Evolutionary conservation across 2,329 filamentous ascomycete genomes (phyloP).

Genomic region (Leptographium radiaticola): DNA sequence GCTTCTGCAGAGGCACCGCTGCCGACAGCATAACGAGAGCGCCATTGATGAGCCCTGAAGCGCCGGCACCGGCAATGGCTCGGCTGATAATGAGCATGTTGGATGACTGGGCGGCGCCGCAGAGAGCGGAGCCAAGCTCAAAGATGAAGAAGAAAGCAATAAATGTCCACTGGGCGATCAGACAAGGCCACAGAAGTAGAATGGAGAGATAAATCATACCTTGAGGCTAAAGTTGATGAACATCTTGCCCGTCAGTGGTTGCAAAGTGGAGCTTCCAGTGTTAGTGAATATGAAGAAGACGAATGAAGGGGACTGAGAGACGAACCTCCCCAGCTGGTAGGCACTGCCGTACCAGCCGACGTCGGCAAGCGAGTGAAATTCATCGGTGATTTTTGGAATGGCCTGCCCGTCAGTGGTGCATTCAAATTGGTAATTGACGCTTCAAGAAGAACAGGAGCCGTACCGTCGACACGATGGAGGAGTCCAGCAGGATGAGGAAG

Average conservation of each 20-base stretch:
- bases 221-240: conserved; percentile 30
- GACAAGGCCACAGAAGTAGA: background rate
- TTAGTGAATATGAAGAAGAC: background rate
- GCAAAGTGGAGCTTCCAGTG: conserved; percentile 28
- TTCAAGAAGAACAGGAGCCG: background rate
- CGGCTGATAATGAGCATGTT: conserved; percentile 41
- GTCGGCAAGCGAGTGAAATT: conserved; percentile 10
- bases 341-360: conserved; percentile 13
- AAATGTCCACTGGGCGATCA: conserved; percentile 21
- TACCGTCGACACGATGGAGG: conserved; percentile 11
- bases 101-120: conserved; percentile 32
- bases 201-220: conserved; percentile 12
- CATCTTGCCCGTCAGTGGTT: conserved; percentile 38
- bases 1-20: conserved; percentile 24
- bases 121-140: conserved; percentile 42
- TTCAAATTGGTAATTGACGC: too few relatives aligned
- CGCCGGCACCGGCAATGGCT: conserved; percentile 38
- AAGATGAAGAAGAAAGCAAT: conserved; percentile 34
- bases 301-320: background rate
- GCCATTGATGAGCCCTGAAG: conserved; percentile 38
- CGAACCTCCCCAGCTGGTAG: conserved; percentile 9
- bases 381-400: conserved; percentile 12
- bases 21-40: conserved; percentile 35
- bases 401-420: conserved; percentile 2
- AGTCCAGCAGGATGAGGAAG: conserved; percentile 13